Conservation (phyloP, 2,329 filamentous ascomycete species). For the Monosporascus cannonballus region DNA sequence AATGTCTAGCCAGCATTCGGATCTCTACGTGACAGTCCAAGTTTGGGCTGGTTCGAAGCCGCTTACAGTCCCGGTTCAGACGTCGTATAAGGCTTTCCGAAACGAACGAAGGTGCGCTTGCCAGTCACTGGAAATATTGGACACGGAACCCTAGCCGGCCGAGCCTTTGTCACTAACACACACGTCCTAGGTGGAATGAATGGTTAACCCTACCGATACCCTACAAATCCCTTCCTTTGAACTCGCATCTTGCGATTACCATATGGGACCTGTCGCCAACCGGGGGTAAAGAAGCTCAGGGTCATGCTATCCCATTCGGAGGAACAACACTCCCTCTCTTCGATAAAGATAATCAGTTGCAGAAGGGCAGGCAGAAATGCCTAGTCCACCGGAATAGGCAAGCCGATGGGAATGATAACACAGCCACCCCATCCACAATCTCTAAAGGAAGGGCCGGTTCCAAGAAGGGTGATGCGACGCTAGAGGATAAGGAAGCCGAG, state of each 20-base stretch:
- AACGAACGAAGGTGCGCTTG: constrained; percentile 52
- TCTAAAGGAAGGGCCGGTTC: constrained; percentile 47
- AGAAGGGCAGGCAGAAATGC: constrained; percentile 91
- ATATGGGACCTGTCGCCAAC: constrained; percentile 89
- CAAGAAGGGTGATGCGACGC: constrained; percentile 41
- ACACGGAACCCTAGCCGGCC: background rate
- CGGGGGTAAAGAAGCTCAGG: constrained; percentile 61
- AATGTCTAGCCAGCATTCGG: constrained; percentile 61
- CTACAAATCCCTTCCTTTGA: constrained; percentile 74
- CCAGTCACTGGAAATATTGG: background rate
- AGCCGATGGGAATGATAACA: constrained; percentile 78
- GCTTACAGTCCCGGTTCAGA: constrained; percentile 85
- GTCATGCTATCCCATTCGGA: constrained; percentile 84
- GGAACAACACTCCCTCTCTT: constrained; percentile 92
- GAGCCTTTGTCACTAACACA: constrained; percentile 6
- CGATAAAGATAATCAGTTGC: constrained; percentile 82
- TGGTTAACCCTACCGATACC: constrained; percentile 86
- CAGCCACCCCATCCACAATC: constrained; percentile 68
- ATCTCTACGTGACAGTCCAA: constrained; percentile 89
- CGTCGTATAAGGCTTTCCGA: constrained; percentile 86
- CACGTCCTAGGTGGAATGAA: constrained; percentile 71
- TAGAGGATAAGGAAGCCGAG: constrained; percentile 64
- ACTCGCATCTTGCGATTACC: constrained; percentile 83
- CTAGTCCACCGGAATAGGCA: constrained; percentile 72
- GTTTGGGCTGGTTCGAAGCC: constrained; percentile 96